Base-by-base conservation (phyloP, 345 rosid species). In the Acer saccharum region DNA sequence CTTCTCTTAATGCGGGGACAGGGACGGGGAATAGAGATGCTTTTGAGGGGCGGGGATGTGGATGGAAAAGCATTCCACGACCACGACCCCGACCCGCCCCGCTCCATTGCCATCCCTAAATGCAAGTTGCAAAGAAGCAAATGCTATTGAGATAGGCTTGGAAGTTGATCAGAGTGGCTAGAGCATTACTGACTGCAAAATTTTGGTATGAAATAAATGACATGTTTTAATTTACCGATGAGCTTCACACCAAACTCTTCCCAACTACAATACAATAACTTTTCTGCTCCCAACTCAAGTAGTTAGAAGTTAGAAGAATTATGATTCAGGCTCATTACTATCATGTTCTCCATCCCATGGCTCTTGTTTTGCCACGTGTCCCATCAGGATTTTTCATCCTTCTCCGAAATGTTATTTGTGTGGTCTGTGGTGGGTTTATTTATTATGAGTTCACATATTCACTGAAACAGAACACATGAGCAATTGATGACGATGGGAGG, bases 301-400 rank as follows among this genome's bases (percentile, higher is more conserved):
- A 6, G 93, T 80, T 89, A 68, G 87, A 76, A 68, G 91, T 79
- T 84, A 44, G 70, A 48, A 52, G 68, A 79, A 66, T 80, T 79
- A 85, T 82, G 76, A 60, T 54, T 68, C 67, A 21, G n/a, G n/a
- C 13, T 48, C 72, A 4, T 1, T 46, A 63, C 78, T 20, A 41
- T 43, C 43, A 72, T 72, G 17, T 50, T 35, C 0, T 35, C 39
- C 6, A 35, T 35, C 43, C 50, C 44, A 61, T 62, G 76, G 39
- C 60, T 54, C 23, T 25, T 29, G 55, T 23, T 67, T 52, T 63
- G 67, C 79, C 55, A 57, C 74, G 20, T 58, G 9, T 20, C 44
- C 10, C 68, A 6, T 29, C 9, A 29, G 20, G 20, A 21, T 6
- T 14, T 32, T 6, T 29, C 20, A 3, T 14, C 18, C 55, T 46